These are phyloP conservation scores for Wallacemonas sp. DNA, from an alignment of 208 protist genomes.

Conservation along the genomic window DNA sequence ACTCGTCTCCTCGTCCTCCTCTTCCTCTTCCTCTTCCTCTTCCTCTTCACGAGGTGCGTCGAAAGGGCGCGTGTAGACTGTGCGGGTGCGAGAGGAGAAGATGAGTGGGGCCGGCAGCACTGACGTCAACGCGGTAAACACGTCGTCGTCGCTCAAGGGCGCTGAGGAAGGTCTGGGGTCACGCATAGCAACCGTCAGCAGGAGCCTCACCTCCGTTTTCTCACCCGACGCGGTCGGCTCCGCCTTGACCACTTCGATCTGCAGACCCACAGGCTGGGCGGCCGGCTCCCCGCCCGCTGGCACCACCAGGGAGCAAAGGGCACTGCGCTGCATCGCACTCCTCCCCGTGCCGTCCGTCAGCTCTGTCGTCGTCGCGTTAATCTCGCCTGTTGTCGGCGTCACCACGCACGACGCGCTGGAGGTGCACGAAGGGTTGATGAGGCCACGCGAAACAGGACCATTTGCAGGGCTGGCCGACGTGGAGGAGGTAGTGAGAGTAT, in stretches of 20 bases:
- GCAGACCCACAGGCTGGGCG: background rate
- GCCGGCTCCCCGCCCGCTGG: background rate
- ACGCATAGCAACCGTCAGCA: conserved; percentile 2
- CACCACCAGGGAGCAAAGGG: conserved; percentile 1
- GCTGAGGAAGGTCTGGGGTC: background rate
- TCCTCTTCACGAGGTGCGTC: background rate
- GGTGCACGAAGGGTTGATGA: background rate
- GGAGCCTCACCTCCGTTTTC: background rate
- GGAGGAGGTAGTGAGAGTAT: background rate
- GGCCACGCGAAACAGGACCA: background rate
- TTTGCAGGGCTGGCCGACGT: background rate
- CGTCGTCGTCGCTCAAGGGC: background rate
- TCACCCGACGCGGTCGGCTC: background rate
- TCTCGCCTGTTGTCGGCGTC: background rate
- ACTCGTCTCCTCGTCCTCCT: too few species aligned
- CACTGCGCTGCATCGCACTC: too few species aligned
- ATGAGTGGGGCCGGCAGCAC: conserved; percentile 2
- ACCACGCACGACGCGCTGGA: background rate
- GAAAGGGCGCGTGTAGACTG: background rate
- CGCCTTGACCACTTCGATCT: background rate
- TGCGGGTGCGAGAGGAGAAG: conserved; percentile 3
- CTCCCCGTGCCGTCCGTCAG: too few species aligned
- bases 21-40: background rate
- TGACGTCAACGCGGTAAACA: background rate
- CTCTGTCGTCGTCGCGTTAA: too few species aligned